Base-by-base conservation (phyloP, 202 grass and related monocot species). In the Eragrostis tef region DNA sequence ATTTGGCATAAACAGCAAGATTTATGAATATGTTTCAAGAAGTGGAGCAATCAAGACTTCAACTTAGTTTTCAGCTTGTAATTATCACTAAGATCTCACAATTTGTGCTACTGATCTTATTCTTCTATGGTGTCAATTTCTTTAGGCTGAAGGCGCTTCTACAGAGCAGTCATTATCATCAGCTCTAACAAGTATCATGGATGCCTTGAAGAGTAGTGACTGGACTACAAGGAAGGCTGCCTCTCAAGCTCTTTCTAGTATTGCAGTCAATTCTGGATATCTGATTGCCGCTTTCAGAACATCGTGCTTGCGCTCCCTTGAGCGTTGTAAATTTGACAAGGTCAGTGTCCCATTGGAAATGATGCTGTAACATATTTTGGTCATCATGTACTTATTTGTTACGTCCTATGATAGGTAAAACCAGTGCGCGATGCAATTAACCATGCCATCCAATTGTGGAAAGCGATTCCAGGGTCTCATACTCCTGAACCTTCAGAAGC, bases 251-350 rank as follows among this genome's bases (percentile, higher is more conserved):
- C 87, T 99, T 85, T 92, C 96, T 39, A 88, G 85, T 61, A 96
- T 99, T 9, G 89, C 96, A n/a, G 74, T 93, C 20, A 86, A 82
- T 81, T 88, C 87, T 84, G 85, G 91, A 67, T 90, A 85, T 78
- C 79, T 95, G 74, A 75, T 99, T 67, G 70, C 88, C 0, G 70
- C 89, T 69, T 93, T 91, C 73, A 90, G 79, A 90, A 89, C 74
- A 85, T 90, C 80, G 47, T 95, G 90, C 50, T 86, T 99, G 67
- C 87, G 78, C 24, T 88, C 89, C 67, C 93, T 99, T 84, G 96
- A 96, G 73, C 67, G 69, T 20, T 93, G 90, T 87, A 92, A 90
- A 80, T 99, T 99, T 85, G 96, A 99, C 57, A 99, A 96, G 90
- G 96, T 99, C 61, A 63, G 80, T 84, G 25, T 27, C 69, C 64